phyloP scores from a whole-genome alignment of 176 grass and related monocot genomes.

The Bonia amplexicaulis region DNA sequence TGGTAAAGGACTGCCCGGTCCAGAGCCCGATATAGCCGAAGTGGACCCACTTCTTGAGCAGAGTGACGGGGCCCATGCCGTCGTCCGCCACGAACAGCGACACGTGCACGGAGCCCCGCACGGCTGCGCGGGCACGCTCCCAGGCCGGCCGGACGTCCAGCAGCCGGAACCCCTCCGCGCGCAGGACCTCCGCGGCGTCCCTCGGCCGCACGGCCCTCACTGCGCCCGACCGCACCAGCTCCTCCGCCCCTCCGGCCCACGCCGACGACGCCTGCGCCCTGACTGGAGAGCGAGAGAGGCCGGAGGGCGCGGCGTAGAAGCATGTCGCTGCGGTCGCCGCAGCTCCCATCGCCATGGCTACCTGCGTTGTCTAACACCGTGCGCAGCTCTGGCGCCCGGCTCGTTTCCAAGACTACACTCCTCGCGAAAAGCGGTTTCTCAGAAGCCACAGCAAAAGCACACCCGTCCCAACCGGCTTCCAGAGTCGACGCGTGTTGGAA shows the following conservation, averaged over 20 bases:
- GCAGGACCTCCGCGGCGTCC: constrained; percentile 47
- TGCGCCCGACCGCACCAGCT: constrained; percentile 60
- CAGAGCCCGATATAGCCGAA: constrained; percentile 82
- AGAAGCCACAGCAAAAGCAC: no score
- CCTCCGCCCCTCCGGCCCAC: constrained; percentile 34
- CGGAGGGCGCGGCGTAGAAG: background rate
- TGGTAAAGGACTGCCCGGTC: constrained; percentile 84
- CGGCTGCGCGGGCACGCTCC: constrained; percentile 66
- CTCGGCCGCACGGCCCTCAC: constrained; percentile 55
- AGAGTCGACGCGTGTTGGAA: no score
- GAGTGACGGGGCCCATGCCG: constrained; percentile 52
- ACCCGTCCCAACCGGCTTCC: no score
- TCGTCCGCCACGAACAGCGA: constrained; percentile 68
- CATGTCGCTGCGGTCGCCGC: constrained; percentile 1
- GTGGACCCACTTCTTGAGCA: constrained; percentile 98
- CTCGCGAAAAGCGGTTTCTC: no score
- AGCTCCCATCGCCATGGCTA: constrained; percentile 33
- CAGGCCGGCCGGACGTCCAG: constrained; percentile 77
- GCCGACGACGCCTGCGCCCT: constrained; percentile 31
- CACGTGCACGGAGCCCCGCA: constrained; percentile 54
- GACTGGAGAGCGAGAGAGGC: background rate
- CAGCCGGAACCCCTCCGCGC: constrained; percentile 54
- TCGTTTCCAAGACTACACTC: background rate
- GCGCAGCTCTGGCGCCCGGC: background rate
- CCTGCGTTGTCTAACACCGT: background rate